These are phyloP conservation scores for Hyparrhenia diplandra DNA, from an alignment of 176 grass and related monocot genomes.

Conservation along the genomic window DNA sequence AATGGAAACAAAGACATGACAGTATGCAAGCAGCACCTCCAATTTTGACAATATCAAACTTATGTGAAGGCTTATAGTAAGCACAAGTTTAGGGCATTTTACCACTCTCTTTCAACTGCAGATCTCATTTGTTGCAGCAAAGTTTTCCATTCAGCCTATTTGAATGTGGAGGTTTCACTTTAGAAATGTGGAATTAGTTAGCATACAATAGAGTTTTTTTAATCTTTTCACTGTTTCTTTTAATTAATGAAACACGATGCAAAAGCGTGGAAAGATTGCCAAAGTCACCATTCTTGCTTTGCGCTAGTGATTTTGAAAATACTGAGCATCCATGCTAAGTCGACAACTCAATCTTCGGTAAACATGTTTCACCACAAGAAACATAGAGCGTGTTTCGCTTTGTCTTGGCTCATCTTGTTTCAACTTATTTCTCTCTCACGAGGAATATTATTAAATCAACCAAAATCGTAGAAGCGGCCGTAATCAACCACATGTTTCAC, in stretches of 20 bases:
- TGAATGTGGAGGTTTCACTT: neutral
- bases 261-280: neutral
- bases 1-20: neutral
- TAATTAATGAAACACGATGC: neutral
- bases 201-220: neutral
- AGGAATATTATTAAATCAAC: too few species aligned
- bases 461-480: too few species aligned
- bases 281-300: neutral
- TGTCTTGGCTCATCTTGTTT: too few species aligned
- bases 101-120: neutral
- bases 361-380: neutral
- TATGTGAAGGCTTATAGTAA: neutral
- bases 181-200: neutral
- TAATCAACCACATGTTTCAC: too few species aligned
- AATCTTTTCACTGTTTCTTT: neutral
- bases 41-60: neutral
- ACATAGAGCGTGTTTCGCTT: too few species aligned
- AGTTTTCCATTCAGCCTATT: neutral
- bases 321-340: neutral
- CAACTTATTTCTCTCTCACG: too few species aligned
- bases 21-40: conserved; percentile 18
- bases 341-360: neutral
- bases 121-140: neutral
- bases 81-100: neutral
- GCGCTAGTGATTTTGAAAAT: neutral